phyloP scores from a whole-genome alignment of 2,329 filamentous ascomycete species.

The Catunica adiposa region DNA sequence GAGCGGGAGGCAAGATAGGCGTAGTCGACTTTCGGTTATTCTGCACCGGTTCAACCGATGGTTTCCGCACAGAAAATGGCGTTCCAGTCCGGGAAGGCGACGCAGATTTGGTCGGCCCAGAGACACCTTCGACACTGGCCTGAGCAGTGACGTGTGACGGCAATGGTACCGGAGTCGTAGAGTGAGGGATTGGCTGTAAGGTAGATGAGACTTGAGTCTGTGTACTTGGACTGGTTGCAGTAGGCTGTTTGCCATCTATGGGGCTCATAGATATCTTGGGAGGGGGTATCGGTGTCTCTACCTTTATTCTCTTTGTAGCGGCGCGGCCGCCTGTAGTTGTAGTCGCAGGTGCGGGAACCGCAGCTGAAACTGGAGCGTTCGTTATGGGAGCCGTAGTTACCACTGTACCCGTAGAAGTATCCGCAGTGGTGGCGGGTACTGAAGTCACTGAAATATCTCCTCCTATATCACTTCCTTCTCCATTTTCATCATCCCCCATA shows the following conservation, averaged over 20 bases:
- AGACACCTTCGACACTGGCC: not conserved
- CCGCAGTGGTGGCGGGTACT: too few species aligned
- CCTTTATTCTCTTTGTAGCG: conserved; percentile 34
- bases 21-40: conserved; percentile 18
- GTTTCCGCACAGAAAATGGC: not conserved
- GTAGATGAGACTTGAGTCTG: not conserved
- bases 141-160: conserved; percentile 7
- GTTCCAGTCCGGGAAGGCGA: not conserved
- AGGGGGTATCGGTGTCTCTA: conserved; percentile 38
- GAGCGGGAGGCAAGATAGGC: conserved; percentile 23
- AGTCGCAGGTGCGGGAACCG: conserved; percentile 19
- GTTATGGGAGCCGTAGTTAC: not conserved
- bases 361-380: not conserved
- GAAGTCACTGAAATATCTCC: not conserved
- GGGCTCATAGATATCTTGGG: conserved; percentile 21
- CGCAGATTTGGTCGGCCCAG: not conserved
- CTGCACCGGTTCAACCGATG: not conserved
- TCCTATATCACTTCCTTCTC: conserved; percentile 1
- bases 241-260: conserved; percentile 18
- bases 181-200: conserved; percentile 4
- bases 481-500: conserved; percentile 7
- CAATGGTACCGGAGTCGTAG: conserved; percentile 28
- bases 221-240: conserved; percentile 2
- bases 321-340: conserved; percentile 17
- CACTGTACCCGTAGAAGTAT: not conserved